Evolutionary conservation across 306 rosid genomes (phyloP).

Genomic region (Inga leiocalycina): DNA sequence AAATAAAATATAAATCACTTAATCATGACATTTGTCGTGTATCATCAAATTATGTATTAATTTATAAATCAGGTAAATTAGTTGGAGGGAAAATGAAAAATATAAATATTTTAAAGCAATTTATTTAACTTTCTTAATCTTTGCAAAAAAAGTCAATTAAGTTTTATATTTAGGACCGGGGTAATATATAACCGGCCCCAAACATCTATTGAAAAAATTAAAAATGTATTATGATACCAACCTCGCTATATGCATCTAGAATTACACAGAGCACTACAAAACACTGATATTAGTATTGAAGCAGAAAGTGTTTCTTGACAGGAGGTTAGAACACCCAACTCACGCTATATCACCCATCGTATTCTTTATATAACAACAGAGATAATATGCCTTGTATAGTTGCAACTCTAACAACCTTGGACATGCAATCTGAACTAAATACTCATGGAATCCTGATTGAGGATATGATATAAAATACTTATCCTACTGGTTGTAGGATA

Average conservation of each 20-base stretch:
- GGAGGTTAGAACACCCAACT: neutral
- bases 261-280: neutral
- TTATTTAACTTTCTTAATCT: no score
- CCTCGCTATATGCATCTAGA: neutral
- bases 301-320: neutral
- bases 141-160: no score
- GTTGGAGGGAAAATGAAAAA: no score
- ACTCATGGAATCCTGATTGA: constrained; percentile 5
- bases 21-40: no score
- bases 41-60: no score
- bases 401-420: neutral
- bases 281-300: neutral
- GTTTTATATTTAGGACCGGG: no score
- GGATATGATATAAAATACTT: neutral
- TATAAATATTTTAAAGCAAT: no score
- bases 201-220: neutral
- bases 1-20: no score
- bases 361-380: neutral
- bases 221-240: neutral
- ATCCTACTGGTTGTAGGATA: neutral
- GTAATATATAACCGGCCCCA: neutral
- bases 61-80: no score
- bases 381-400: neutral
- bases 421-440: neutral
- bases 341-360: neutral